Percentiles rank a stretch among this genome's conserved stretches.
These are phyloP conservation scores for Phytophthora hibernalis DNA, from an alignment of 352 stramenopile species.

Conservation along the genomic window DNA sequence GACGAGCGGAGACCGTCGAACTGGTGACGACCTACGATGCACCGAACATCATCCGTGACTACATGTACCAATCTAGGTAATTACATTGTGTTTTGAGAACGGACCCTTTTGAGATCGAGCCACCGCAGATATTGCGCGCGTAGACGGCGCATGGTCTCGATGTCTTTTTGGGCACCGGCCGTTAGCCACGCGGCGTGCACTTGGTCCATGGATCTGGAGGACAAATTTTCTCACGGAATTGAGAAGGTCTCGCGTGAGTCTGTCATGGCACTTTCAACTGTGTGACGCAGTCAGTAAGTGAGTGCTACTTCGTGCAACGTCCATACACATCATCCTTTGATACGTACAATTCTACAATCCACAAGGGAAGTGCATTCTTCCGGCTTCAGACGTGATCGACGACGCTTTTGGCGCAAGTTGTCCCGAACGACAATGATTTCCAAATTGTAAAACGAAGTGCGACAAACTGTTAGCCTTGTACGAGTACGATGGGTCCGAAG, in stretches of 20 bases:
- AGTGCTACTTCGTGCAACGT: no score
- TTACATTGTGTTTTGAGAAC: neutral
- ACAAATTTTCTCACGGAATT: neutral
- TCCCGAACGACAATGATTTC: no score
- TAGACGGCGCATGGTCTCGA: slow-evolving; percentile 19
- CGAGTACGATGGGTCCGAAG: no score
- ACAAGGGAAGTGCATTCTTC: neutral
- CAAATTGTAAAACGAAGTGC: no score
- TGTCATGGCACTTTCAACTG: slow-evolving; percentile 10
- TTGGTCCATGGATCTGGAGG: slow-evolving; percentile 23
- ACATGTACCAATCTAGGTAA: no score
- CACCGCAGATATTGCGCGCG: slow-evolving; percentile 24
- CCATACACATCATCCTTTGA: neutral
- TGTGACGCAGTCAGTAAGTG: no score
- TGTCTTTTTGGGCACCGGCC: slow-evolving; percentile 18
- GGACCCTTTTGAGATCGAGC: slow-evolving; percentile 27
- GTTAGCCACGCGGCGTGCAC: slow-evolving; percentile 24
- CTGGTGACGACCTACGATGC: neutral
- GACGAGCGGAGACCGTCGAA: neutral
- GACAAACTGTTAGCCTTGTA: no score
- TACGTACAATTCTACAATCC: neutral
- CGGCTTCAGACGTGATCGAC: no score
- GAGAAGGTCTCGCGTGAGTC: neutral
- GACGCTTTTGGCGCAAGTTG: no score
- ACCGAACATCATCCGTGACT: neutral